Base-by-base conservation (phyloP, 2,329 filamentous ascomycete species). In the Gremmenia infestans region DNA sequence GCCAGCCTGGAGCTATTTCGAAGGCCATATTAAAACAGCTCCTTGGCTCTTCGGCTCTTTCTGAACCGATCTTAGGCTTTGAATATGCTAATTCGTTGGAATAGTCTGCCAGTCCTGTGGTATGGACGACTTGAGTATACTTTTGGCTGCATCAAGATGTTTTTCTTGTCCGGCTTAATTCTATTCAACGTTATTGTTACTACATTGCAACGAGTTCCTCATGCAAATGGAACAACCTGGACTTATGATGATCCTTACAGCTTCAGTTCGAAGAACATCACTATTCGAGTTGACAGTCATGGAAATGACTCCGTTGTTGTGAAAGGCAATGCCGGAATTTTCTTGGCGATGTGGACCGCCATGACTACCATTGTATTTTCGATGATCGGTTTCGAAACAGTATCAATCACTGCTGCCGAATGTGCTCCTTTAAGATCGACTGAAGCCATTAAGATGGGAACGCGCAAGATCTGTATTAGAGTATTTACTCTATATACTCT, bases 51-150 rank as follows among this genome's bases (percentile, higher is more conserved):
- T 32, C 8, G 28, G 28, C 28, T 9, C 8, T 32, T 7, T 7
- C 8, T 9, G 9, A 32, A 32, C 28, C 9, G 9, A 9, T 32
- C 28, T 12, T 32, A 1, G 4, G 28, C 3, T 32, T 32, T 32
- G 4, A 32, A 32, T 11, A 12, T 32, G 9, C 28, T 32, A 32
- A 32, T 9, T 32, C 28, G 28, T 32, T 32, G 9, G 2, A 9
- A 12, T 3, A 32, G 71, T 36, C 63, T 73, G 39, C 72, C 71
- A 3, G 72, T 74, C 9, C 60, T 60, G 17, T 58, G 54, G 32
- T 85, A 82, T 64, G 82, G 82, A 45, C 81, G 85, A 67, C 76
- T 81, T 47, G 82, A 85, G 65, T 85, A 85, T 65, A 80, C 79
- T 73, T 84, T 85, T 61, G 79, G 81, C 47, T 78, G 76, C 53